Evolutionary conservation across 192 early-diverging fungal species (phyloP).

Genomic region (Coemansia sp.): DNA sequence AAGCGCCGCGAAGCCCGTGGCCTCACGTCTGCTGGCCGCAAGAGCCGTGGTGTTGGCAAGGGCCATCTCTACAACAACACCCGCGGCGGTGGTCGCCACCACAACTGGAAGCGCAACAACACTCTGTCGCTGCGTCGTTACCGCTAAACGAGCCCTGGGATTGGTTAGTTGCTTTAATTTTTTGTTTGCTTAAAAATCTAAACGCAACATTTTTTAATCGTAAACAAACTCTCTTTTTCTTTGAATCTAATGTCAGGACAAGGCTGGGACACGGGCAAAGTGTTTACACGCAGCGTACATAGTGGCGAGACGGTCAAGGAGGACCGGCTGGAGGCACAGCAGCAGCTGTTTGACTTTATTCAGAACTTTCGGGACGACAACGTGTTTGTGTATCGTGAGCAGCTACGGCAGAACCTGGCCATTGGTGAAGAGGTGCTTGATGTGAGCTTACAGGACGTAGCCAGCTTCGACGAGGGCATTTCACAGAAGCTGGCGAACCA

Average conservation of each 20-base stretch:
- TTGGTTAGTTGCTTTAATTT: not conserved
- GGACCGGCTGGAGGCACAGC: conserved; percentile 60
- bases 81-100: conserved; percentile 88
- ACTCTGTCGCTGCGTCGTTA: conserved; percentile 92
- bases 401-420: conserved; percentile 80
- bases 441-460: conserved; percentile 84
- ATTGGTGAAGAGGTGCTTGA: conserved; percentile 76
- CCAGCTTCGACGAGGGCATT: conserved; percentile 79
- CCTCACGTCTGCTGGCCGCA: conserved; percentile 94
- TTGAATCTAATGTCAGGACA: conserved; percentile 47
- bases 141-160: conserved; percentile 62
- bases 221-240: not conserved
- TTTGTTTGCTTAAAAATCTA: too few species aligned
- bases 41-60: conserved; percentile 96
- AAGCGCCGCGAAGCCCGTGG: conserved; percentile 99
- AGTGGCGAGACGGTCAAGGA: conserved; percentile 58
- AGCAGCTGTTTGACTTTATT: conserved; percentile 77
- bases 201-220: too few species aligned
- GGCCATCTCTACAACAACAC: conserved; percentile 97
- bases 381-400: conserved; percentile 87
- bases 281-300: conserved; percentile 70
- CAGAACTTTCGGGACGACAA: conserved; percentile 83
- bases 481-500: conserved; percentile 74
- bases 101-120: conserved; percentile 93
- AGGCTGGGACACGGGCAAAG: conserved; percentile 82